These are phyloP conservation scores for Xeromyces bisporus DNA, from an alignment of 495 filamentous ascomycete genomes.

Conservation along the genomic window DNA sequence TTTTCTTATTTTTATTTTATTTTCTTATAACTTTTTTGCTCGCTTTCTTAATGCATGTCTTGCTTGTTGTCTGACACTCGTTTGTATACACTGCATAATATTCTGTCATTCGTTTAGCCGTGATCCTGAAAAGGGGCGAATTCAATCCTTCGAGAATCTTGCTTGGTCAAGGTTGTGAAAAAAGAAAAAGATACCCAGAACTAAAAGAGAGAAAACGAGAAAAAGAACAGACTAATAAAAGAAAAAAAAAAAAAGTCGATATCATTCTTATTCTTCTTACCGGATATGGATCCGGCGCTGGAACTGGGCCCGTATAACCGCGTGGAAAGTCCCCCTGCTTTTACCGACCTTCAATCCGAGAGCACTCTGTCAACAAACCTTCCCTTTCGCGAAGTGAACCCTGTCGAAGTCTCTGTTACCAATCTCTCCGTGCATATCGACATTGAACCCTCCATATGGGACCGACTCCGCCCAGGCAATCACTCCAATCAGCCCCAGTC, in stretches of 20 bases:
- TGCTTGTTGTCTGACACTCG: too few relatives aligned
- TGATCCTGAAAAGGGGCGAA: too few relatives aligned
- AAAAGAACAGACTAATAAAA: constrained; percentile 1
- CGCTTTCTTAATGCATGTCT: neutral
- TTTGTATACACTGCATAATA: too few relatives aligned
- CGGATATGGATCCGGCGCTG: too few relatives aligned
- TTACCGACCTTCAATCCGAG: constrained; percentile 1
- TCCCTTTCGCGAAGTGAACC: constrained; percentile 42
- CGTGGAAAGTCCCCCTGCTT: too few relatives aligned
- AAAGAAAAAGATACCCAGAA: neutral
- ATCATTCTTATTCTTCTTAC: too few relatives aligned
- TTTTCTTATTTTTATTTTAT: constrained; percentile 1
- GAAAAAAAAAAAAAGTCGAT: constrained; percentile 4
- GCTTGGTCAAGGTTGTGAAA: too few relatives aligned
- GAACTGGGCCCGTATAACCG: too few relatives aligned
- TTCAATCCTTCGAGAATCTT: too few relatives aligned
- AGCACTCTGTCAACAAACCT: constrained; percentile 15
- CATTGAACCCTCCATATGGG: constrained; percentile 26
- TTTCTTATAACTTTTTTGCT: neutral
- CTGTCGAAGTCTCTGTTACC: constrained; percentile 39
- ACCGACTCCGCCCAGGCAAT: constrained; percentile 9
- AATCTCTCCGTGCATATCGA: constrained; percentile 39
- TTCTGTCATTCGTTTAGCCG: too few relatives aligned
- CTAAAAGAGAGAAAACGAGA: neutral
- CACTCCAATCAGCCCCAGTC: constrained; percentile 6